These are phyloP conservation scores for Calonectria multiphialidica DNA, from an alignment of 2,329 filamentous ascomycete genomes.

Conservation along the genomic window DNA sequence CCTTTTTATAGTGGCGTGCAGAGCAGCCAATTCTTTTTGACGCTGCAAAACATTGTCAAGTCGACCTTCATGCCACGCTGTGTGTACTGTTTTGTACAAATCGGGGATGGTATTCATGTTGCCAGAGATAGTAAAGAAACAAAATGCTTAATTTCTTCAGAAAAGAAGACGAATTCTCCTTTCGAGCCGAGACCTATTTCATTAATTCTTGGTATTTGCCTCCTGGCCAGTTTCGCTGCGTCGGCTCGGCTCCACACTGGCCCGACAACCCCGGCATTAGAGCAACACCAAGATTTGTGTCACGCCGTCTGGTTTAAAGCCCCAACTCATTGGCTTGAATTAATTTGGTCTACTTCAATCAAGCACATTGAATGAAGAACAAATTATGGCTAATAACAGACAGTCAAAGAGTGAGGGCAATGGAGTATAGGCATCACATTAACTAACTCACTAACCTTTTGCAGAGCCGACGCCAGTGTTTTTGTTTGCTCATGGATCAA, in stretches of 20 bases:
- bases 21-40: constrained; percentile 1
- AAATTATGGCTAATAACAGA: neutral
- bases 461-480: constrained; percentile 65
- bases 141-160: neutral
- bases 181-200: too few relatives aligned
- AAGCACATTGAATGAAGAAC: neutral
- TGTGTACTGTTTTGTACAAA: neutral
- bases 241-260: constrained; percentile 12
- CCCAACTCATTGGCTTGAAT: neutral
- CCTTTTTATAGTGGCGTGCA: neutral
- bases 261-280: neutral
- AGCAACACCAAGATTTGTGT: too few relatives aligned
- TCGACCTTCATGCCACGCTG: constrained; percentile 1
- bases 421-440: neutral
- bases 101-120: neutral
- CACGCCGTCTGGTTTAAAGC: neutral
- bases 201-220: too few relatives aligned
- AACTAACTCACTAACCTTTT: neutral
- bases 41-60: constrained; percentile 3
- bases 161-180: too few relatives aligned
- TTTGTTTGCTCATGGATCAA: constrained; percentile 78
- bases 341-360: neutral
- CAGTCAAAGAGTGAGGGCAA: neutral
- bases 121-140: too few relatives aligned
- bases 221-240: too few relatives aligned